Conservation (phyloP, 2,329 filamentous ascomycete species). For the Trichoderma sp. region DNA sequence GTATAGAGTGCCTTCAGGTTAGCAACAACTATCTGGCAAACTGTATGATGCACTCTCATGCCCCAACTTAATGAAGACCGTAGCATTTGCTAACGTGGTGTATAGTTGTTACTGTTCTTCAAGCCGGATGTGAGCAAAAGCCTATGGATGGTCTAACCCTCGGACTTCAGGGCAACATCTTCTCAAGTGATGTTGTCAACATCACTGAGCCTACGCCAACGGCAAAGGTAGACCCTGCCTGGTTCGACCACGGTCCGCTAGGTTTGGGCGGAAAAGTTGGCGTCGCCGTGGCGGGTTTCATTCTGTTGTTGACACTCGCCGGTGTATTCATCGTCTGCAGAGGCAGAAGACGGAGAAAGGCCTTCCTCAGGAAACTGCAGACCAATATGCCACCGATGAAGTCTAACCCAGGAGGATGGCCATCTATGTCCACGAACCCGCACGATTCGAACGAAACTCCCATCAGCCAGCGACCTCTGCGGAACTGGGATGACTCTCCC, state of each 20-base stretch:
- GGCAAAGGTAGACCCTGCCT: slow-evolving; percentile 39
- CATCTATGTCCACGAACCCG: slow-evolving; percentile 29
- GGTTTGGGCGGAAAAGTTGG: slow-evolving; percentile 56
- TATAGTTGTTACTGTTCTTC: slow-evolving; percentile 48
- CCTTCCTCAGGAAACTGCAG: slow-evolving; percentile 49
- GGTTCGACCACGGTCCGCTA: slow-evolving; percentile 44
- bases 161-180: slow-evolving; percentile 51
- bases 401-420: slow-evolving; percentile 39
- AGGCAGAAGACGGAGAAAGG: slow-evolving; percentile 54
- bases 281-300: slow-evolving; percentile 52
- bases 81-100: slow-evolving; percentile 24
- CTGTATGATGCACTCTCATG: slow-evolving; percentile 38
- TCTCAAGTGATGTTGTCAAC: slow-evolving; percentile 47
- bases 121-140: slow-evolving; percentile 55
- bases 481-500: slow-evolving; percentile 45
- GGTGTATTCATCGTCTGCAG: slow-evolving; percentile 56
- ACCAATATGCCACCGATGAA: slow-evolving; percentile 31
- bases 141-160: slow-evolving; percentile 47
- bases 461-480: slow-evolving; percentile 28
- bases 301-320: slow-evolving; percentile 44
- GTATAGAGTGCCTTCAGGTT: slow-evolving; percentile 46
- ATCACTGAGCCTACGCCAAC: slow-evolving; percentile 48
- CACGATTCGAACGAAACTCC: slow-evolving; percentile 31
- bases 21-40: slow-evolving; percentile 49
- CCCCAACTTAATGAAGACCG: too few relatives aligned